Evolutionary conservation across 495 filamentous ascomycete genomes (phyloP).

Genomic region (Penicillium desertorum): DNA sequence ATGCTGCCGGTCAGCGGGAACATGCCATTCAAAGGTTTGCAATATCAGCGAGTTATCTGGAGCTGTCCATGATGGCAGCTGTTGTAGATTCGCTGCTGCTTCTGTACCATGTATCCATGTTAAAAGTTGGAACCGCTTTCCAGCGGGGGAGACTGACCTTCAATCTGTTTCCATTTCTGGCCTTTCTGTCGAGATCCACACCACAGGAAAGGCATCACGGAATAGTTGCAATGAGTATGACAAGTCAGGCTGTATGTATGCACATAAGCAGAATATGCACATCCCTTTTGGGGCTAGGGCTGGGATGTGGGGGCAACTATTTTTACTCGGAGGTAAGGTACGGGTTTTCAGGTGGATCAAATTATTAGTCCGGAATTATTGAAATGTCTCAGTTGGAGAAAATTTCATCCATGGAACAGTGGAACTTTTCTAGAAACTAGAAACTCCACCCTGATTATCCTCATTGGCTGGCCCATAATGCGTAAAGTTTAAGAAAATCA

Average conservation of each 20-base stretch:
- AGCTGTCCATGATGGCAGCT: constrained; percentile 36
- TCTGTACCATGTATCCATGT: constrained; percentile 19
- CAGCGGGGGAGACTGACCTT: neutral
- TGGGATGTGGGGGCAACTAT: neutral
- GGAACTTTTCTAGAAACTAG: neutral
- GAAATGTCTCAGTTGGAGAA: neutral
- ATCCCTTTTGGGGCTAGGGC: neutral
- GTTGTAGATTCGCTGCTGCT: constrained; percentile 29
- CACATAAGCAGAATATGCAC: neutral
- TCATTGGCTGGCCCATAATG: neutral
- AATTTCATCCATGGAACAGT: neutral
- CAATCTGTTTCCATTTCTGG: constrained; percentile 9
- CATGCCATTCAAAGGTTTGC: constrained; percentile 76
- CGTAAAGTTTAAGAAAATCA: neutral
- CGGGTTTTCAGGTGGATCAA: neutral
- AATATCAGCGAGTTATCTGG: constrained; percentile 62
- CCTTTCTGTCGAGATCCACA: constrained; percentile 6
- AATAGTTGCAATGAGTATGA: neutral
- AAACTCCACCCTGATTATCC: neutral
- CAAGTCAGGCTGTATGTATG: neutral
- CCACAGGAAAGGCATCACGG: neutral
- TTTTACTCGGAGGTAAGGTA: neutral
- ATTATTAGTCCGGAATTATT: neutral
- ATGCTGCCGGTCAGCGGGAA: constrained; percentile 62
- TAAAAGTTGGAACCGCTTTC: neutral